These are phyloP conservation scores for Russula ochroleuca DNA, from an alignment of 768 basidiomycete genomes.

Conservation along the genomic window DNA sequence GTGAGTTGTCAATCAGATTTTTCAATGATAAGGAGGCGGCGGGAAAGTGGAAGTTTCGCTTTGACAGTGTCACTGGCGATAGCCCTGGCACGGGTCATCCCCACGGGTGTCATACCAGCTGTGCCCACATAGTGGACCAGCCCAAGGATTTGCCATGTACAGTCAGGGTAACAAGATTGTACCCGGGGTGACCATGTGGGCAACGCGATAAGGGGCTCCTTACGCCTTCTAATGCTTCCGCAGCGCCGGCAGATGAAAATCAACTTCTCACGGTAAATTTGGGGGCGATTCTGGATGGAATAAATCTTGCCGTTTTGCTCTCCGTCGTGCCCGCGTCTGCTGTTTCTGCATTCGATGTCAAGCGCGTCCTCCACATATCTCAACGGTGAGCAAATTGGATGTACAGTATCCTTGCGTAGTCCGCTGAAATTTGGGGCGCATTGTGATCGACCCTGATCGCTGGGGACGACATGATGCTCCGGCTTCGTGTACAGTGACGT, in stretches of 20 bases:
- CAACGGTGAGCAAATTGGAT: background rate
- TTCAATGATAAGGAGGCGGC: background rate
- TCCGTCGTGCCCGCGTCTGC: background rate
- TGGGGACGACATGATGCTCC: background rate
- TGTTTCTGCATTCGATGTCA: background rate
- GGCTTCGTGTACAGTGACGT: background rate
- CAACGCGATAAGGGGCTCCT: background rate
- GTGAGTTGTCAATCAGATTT: background rate
- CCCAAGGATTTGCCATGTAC: background rate
- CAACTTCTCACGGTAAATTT: background rate
- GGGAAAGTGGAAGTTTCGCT: background rate
- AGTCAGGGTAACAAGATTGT: background rate
- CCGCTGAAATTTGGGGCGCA: background rate
- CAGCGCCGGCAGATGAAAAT: background rate
- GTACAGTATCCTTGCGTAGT: background rate
- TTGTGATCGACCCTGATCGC: conserved; percentile 12
- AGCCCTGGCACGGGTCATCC: background rate
- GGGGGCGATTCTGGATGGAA: conserved; percentile 1
- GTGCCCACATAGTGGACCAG: background rate
- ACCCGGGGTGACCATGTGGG: background rate
- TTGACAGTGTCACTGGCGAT: background rate
- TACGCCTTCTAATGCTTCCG: background rate
- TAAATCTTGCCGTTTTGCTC: no score
- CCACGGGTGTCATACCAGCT: background rate
- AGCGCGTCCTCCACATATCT: background rate